Evolutionary conservation across 148 eudicot genomes (phyloP).

Genomic region (Chenopodium formosanum): DNA sequence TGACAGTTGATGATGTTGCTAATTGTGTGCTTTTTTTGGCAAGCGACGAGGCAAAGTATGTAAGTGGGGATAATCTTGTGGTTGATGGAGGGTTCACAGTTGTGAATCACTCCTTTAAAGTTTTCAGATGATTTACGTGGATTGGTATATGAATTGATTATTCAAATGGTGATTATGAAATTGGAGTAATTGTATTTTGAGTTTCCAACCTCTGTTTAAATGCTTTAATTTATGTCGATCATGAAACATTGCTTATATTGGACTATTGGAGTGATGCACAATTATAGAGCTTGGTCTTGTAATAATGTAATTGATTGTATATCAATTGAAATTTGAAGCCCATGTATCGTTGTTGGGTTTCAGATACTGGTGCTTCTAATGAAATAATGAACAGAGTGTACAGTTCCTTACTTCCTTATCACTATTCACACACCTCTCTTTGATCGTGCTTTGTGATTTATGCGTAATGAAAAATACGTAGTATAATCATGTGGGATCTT

Average conservation of each 20-base stretch:
- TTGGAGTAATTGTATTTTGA: background rate
- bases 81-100: slow-evolving; percentile 85
- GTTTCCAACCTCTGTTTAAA: background rate
- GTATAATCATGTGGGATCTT: too few species aligned
- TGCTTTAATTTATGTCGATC: background rate
- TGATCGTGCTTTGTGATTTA: too few species aligned
- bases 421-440: too few species aligned
- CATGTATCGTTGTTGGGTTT: too few species aligned
- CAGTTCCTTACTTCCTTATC: too few species aligned
- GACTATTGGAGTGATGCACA: too few species aligned
- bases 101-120: slow-evolving; percentile 58
- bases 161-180: slow-evolving; percentile 1
- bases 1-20: slow-evolving; percentile 73
- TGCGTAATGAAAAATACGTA: too few species aligned
- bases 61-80: slow-evolving; percentile 85
- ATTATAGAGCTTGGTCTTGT: too few species aligned
- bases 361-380: too few species aligned
- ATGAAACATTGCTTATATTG: background rate
- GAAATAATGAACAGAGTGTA: too few species aligned
- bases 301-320: too few species aligned
- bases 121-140: slow-evolving; percentile 47
- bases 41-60: slow-evolving; percentile 82
- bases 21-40: slow-evolving; percentile 84
- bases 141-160: background rate
- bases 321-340: too few species aligned